Base-by-base conservation (phyloP, 2,329 filamentous ascomycete genomes). In the Davidsoniella australis region DNA sequence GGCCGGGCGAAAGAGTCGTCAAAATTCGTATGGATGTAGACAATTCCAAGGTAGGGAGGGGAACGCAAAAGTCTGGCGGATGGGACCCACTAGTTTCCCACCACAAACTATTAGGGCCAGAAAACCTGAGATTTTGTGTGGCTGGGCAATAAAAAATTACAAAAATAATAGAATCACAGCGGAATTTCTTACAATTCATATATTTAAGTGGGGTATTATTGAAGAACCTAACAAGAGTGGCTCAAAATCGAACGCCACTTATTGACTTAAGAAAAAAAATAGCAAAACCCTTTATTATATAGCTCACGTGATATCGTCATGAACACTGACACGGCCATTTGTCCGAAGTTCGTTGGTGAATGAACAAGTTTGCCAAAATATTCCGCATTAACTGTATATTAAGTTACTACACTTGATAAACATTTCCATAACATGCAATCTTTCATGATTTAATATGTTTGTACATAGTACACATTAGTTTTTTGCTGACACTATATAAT, bases 41-140 rank as follows among this genome's bases (percentile, higher is more conserved):
- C 40, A 39, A 45, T 43, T 18, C 43, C 44, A 50, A 53, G 44
- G 33, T 49, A 48, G 47, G 45, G 47, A 48, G 47, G 45, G 47
- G 45, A 50, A 33, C 47, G 45, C 47, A 53, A 53, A 53, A 53
- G 50, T 49, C 47, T 52, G 42, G 50, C 47, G 45, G 49, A 52
- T 49, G 38, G 47, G 45, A 37, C 43, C 50, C 50, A 52, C 50
- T 49, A 52, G 40, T 53, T 47, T 48, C 17, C 51, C 50, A 47
- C 48, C 50, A 50, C 49, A 50, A 41, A 44, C 47, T 17, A 48
- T 53, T 53, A 53, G 51, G 51, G 51, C 51, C 48, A 53, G 48
- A 41, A 48, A 50, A 53, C 44, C 48, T 53, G 45, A 36, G 10
- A 36, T 17, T 29, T 42, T 49, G 50, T 52, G 50, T 49, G 47